Conservation (phyloP, 2,329 filamentous ascomycete species). For the Arthrobotrys musiformis region DNA sequence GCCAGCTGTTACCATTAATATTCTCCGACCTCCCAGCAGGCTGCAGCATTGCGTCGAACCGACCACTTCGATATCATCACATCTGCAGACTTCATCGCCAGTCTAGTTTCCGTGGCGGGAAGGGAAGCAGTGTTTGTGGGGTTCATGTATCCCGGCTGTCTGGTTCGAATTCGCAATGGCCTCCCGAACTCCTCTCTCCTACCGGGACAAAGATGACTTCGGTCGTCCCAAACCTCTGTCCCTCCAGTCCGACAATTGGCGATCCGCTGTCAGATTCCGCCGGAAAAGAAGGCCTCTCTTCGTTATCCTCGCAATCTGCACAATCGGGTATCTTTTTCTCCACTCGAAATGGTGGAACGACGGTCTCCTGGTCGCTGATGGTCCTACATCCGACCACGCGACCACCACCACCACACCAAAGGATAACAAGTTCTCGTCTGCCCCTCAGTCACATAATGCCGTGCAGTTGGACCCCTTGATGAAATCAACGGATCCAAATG, state of each 20-base stretch:
- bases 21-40: neutral
- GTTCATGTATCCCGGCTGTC: constrained; percentile 14
- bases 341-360: constrained; percentile 47
- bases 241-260: constrained; percentile 38
- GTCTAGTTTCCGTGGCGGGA: too few species aligned
- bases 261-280: constrained; percentile 30
- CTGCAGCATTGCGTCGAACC: neutral
- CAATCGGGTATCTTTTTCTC: constrained; percentile 38
- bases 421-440: constrained; percentile 18
- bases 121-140: too few species aligned
- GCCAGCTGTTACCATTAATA: constrained; percentile 1
- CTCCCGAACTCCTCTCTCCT: constrained; percentile 17
- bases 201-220: constrained; percentile 53
- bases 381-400: neutral
- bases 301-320: constrained; percentile 35
- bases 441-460: constrained; percentile 33
- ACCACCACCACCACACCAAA: neutral
- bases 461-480: constrained; percentile 24
- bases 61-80: neutral
- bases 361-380: constrained; percentile 35
- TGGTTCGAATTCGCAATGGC: constrained; percentile 22
- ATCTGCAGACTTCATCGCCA: neutral
- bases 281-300: constrained; percentile 47
- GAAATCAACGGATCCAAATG: constrained; percentile 24
- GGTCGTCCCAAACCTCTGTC: constrained; percentile 35